These are phyloP conservation scores for Metschnikowia henanensis DNA, from an alignment of 805 yeast genomes.

Conservation along the genomic window DNA sequence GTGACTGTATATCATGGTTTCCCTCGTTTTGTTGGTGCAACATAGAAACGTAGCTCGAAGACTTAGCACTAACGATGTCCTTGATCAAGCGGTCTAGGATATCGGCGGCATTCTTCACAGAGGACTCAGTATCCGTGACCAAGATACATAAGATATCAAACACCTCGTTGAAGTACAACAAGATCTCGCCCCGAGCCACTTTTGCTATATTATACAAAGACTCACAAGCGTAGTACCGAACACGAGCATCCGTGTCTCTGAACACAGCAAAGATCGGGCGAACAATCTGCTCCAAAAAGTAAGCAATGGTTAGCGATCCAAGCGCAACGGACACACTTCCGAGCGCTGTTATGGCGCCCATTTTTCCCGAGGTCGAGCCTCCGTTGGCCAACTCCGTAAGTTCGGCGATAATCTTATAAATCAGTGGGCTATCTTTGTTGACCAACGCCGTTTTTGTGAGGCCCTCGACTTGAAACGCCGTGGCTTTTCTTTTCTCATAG, in stretches of 20 bases:
- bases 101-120: conserved; percentile 95
- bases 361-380: conserved; percentile 72
- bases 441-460: conserved; percentile 69
- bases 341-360: conserved; percentile 93
- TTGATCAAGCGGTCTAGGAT: conserved; percentile 85
- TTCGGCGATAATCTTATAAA: conserved; percentile 67
- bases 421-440: conserved; percentile 58
- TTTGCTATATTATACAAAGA: conserved; percentile 94
- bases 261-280: conserved; percentile 95
- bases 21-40: conserved; percentile 48
- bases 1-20: conserved; percentile 32
- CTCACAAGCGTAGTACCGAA: conserved; percentile 95
- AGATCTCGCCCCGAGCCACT: conserved; percentile 92
- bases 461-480: conserved; percentile 68
- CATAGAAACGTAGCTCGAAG: conserved; percentile 80
- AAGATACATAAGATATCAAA: conserved; percentile 90
- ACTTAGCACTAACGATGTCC: conserved; percentile 93
- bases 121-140: conserved; percentile 86
- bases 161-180: conserved; percentile 88
- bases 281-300: conserved; percentile 78
- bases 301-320: conserved; percentile 80
- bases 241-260: conserved; percentile 97
- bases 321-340: conserved; percentile 96
- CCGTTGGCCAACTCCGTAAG: conserved; percentile 73
- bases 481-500: conserved; percentile 47